phyloP scores from a whole-genome alignment of 169 alveolate species.

The Plasmodium coatneyi region DNA sequence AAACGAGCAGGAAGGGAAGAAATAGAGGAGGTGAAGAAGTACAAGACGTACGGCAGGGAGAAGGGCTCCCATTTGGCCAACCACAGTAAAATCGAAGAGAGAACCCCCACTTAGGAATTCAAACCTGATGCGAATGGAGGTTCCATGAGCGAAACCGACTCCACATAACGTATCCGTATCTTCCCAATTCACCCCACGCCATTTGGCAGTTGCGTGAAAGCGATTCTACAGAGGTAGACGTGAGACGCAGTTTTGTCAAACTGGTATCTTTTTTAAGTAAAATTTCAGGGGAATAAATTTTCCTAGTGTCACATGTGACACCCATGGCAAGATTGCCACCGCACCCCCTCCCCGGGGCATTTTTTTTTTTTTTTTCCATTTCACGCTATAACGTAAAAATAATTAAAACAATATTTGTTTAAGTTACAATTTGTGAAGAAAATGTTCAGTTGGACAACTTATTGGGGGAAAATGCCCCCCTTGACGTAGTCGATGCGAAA shows the following conservation, averaged over 20 bases:
- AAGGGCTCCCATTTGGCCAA: not conserved
- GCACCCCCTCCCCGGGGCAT: not conserved
- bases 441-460: not conserved
- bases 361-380: not conserved
- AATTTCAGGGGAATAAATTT: not conserved
- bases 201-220: not conserved
- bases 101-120: not conserved
- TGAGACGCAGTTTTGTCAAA: not conserved
- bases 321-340: not conserved
- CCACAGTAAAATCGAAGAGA: not conserved
- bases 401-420: not conserved
- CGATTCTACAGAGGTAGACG: not conserved
- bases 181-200: not conserved
- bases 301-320: not conserved
- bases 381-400: not conserved
- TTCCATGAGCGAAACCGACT: not conserved
- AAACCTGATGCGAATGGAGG: not conserved
- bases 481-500: not conserved
- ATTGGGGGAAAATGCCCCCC: not conserved
- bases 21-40: not conserved
- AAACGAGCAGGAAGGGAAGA: constrained; percentile 77
- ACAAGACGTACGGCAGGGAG: not conserved
- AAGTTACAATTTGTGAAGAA: not conserved
- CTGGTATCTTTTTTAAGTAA: not conserved
- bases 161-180: not conserved